Conservation (phyloP, 805 yeast species). For the Priceomyces fermenticarens region DNA sequence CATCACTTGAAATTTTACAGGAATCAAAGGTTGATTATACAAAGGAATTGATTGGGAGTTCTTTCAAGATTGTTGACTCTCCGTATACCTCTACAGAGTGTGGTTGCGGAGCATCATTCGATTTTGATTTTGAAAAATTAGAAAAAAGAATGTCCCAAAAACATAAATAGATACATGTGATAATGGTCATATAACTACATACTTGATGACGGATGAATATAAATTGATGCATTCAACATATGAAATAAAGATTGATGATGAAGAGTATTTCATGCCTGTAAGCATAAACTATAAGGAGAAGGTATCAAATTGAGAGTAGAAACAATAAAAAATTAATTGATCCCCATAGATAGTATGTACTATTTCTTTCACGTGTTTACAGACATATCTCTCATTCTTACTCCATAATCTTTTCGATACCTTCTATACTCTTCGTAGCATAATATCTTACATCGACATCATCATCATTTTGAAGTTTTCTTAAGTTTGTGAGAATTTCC, state of each 20-base stretch:
- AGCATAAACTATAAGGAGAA: too few relatives aligned
- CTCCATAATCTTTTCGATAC: constrained; percentile 14
- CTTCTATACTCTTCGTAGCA: constrained; percentile 57
- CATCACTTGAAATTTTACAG: constrained; percentile 74
- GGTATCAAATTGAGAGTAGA: too few relatives aligned
- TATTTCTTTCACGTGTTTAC: too few relatives aligned
- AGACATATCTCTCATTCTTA: neutral
- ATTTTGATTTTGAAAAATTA: constrained; percentile 46
- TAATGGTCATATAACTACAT: neutral
- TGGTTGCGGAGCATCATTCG: constrained; percentile 47
- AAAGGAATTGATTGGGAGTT: constrained; percentile 91
- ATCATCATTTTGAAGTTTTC: constrained; percentile 61
- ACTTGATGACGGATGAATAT: neutral
- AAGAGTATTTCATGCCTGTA: too few relatives aligned
- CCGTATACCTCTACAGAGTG: constrained; percentile 69
- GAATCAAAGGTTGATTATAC: constrained; percentile 86
- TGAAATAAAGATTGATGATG: neutral
- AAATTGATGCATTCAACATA: neutral
- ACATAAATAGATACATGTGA: neutral
- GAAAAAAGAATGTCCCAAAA: constrained; percentile 15
- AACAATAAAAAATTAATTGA: too few relatives aligned
- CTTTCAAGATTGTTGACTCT: constrained; percentile 85
- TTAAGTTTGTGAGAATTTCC: constrained; percentile 63
- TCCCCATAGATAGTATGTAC: too few relatives aligned
- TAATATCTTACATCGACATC: constrained; percentile 90